Evolutionary conservation across 768 basidiomycete genomes (phyloP), one percentile per base, ranked within the genome.

Genomic region (Boletus reticulatus): DNA sequence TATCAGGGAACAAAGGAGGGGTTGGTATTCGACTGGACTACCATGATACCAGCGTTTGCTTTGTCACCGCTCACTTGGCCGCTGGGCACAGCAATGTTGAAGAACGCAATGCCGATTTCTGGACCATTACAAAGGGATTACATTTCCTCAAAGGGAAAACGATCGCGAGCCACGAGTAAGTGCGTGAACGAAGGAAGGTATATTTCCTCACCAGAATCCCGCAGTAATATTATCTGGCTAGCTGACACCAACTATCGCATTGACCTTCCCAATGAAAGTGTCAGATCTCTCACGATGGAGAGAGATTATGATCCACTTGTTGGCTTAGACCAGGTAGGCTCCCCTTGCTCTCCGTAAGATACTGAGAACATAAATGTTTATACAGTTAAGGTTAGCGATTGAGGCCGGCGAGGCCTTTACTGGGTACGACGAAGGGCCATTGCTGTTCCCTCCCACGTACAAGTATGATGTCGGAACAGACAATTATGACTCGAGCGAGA

Each of bases 1-100:
- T 98, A 84, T 94, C 94, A 1, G 97, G 94, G 29, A 96, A 96
- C 75, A 96, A 99, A 75, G 97, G 97, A 19, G 97, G 94, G 2
- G 91, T 96, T 13, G 94, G 88, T 7, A 92, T 99, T 59, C 87
- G 97, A 13, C 76, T 99, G 48, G 91, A 98, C 29, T 92, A 92
- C 64, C 80, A 90, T 61, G 94, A 95, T 66, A 91, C 95, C 10
- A 89, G 83, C 53, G 88, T 98, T 64, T 99, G 97, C 73, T 95
- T 98, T 74, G 70, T 99, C 58, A 98, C 96, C 10, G 93, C 92
- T 4, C 97, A 98, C 72, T 80, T 98, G 41, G 95, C 97, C 16
- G 95, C 97, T n/a, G 97, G 97, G 8, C 94, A 97, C 65, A 67
- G 81, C 7, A 96, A 96, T 64, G 77, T 93, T 4, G 87, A 88